Percentiles rank a stretch among this genome's conserved stretches.
Conservation (phyloP, 805 yeast species). For the Yamadazyma sp. region DNA sequence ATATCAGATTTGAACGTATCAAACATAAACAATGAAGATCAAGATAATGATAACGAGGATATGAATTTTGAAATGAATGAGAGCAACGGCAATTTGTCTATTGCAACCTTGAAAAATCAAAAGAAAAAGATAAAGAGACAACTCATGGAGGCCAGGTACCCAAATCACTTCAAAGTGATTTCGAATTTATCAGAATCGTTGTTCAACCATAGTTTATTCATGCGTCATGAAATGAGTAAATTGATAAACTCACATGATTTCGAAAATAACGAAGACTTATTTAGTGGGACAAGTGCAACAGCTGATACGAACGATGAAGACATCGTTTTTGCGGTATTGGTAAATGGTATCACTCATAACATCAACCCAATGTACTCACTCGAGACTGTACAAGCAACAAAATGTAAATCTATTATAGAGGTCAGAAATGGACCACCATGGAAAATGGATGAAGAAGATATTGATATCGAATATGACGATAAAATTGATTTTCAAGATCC, state of each 20-base stretch:
- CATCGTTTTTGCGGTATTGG: constrained; percentile 33
- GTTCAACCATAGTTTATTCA: constrained; percentile 29
- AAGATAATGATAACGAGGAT: constrained; percentile 44
- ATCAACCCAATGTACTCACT: constrained; percentile 4
- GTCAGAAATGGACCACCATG: constrained; percentile 42
- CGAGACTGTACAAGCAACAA: constrained; percentile 4
- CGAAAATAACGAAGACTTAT: constrained; percentile 11
- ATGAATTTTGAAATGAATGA: constrained; percentile 15
- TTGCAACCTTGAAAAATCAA: constrained; percentile 29
- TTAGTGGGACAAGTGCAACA: constrained; percentile 13
- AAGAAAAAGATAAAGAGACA: constrained; percentile 28
- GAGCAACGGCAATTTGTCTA: constrained; percentile 21
- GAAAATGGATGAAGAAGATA: constrained; percentile 34
- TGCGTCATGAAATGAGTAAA: constrained; percentile 28
- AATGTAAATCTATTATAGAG: constrained; percentile 31
- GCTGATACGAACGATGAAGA: constrained; percentile 36
- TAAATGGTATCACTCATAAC: constrained; percentile 30
- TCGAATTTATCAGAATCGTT: constrained; percentile 33
- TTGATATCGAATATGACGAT: constrained; percentile 32
- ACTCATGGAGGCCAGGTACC: constrained; percentile 32
- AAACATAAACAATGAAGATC: constrained; percentile 20
- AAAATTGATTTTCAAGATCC: constrained; percentile 45
- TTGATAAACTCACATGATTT: constrained; percentile 20
- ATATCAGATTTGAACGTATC: constrained; percentile 12
- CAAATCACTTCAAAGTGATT: constrained; percentile 32